phyloP scores from a whole-genome alignment of 2,329 filamentous ascomycete genomes.

The Curvularia eragrostidis region DNA sequence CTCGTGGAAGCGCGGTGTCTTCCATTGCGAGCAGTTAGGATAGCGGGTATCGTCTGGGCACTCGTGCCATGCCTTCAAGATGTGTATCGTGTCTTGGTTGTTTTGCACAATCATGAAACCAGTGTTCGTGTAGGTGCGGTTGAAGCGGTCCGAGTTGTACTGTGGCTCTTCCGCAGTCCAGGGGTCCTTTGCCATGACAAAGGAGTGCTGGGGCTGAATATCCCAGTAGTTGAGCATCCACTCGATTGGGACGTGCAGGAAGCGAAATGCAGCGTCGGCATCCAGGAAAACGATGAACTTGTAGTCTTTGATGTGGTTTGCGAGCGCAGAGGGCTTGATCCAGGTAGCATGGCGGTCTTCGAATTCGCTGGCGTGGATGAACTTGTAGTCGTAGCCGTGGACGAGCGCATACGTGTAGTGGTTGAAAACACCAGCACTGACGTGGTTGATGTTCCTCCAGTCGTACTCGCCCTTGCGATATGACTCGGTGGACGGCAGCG shows the following conservation, averaged over 20 bases:
- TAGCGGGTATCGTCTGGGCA: conserved; percentile 48
- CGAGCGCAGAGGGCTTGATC: conserved; percentile 54
- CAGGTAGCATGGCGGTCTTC: conserved; percentile 55
- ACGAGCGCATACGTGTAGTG: conserved; percentile 52
- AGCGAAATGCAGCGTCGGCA: conserved; percentile 56
- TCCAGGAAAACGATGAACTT: conserved; percentile 59
- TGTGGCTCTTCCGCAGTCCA: conserved; percentile 41
- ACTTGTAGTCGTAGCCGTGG: conserved; percentile 60
- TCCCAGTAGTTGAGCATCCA: conserved; percentile 61
- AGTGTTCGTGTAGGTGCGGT: conserved; percentile 57
- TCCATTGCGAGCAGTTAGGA: conserved; percentile 48
- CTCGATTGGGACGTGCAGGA: conserved; percentile 57
- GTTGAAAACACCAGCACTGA: conserved; percentile 48
- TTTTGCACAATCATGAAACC: conserved; percentile 63
- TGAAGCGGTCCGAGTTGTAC: conserved; percentile 53
- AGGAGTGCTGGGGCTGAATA: conserved; percentile 51
- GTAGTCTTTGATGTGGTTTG: conserved; percentile 48
- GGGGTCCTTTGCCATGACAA: conserved; percentile 57
- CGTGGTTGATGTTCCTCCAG: conserved; percentile 48
- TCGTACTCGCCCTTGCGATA: conserved; percentile 43
- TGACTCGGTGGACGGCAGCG: conserved; percentile 40
- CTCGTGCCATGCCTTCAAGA: conserved; percentile 59
- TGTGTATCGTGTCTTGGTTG: conserved; percentile 56
- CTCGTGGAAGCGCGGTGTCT: conserved; percentile 48
- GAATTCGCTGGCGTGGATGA: conserved; percentile 52